Evolutionary conservation across 768 basidiomycete genomes (phyloP).

Genomic region (Kwoniella shandongensis): DNA sequence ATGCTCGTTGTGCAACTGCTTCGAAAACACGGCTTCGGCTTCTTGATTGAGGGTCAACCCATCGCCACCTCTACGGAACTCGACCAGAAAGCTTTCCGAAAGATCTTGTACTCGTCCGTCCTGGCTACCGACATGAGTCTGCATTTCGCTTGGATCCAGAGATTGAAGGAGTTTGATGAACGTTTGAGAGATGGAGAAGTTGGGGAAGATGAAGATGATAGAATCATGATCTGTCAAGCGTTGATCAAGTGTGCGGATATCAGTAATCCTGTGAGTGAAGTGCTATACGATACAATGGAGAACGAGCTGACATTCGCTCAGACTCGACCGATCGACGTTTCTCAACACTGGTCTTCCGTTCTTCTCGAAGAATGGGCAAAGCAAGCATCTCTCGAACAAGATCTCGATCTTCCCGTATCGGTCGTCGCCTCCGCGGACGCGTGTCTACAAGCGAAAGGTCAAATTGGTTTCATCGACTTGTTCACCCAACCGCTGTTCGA

Average conservation of each 20-base stretch:
- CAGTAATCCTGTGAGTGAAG: constrained; percentile 81
- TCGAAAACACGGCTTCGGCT: constrained; percentile 72
- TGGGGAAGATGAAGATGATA: constrained; percentile 55
- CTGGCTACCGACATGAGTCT: constrained; percentile 94
- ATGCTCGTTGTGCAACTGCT: constrained; percentile 76
- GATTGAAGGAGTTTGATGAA: constrained; percentile 59
- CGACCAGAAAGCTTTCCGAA: constrained; percentile 60
- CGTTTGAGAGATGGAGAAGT: constrained; percentile 44
- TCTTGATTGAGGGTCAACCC: constrained; percentile 47
- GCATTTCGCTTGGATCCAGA: constrained; percentile 77
- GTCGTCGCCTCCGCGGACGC: constrained; percentile 60
- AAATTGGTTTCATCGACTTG: constrained; percentile 81
- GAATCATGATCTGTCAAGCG: constrained; percentile 79
- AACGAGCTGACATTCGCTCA: constrained; percentile 50
- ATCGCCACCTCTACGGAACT: constrained; percentile 10
- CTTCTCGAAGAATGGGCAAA: constrained; percentile 85
- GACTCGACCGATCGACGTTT: constrained; percentile 90
- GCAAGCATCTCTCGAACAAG: constrained; percentile 81
- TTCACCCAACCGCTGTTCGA: constrained; percentile 84
- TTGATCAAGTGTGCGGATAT: constrained; percentile 98
- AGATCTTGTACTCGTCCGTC: constrained; percentile 74
- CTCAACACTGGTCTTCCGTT: constrained; percentile 87
- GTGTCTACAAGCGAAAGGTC: constrained; percentile 71
- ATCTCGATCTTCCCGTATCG: constrained; percentile 70
- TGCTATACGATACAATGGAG: not conserved